Evolutionary conservation across 225 moss, liverwort and hornwort genomes (phyloP).

Genomic region (Ulota crispa): DNA sequence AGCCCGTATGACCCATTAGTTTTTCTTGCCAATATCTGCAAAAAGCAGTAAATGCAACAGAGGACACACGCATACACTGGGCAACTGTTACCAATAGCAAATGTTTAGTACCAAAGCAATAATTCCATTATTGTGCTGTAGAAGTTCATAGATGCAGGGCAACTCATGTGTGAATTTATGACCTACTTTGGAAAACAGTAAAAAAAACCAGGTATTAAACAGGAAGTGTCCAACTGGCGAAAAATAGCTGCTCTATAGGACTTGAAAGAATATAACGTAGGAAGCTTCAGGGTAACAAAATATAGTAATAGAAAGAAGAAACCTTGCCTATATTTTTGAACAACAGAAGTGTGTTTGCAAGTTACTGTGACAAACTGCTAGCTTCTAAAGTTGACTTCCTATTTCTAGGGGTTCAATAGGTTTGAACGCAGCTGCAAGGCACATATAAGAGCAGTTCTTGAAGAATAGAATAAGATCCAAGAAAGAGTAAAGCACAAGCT

Average conservation of each 20-base stretch:
- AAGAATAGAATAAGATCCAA: background rate
- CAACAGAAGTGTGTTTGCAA: background rate
- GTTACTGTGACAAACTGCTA: background rate
- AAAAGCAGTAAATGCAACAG: background rate
- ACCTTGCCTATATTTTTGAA: background rate
- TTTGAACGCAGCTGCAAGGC: background rate
- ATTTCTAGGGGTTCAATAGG: background rate
- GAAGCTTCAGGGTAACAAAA: background rate
- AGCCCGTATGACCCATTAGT: background rate
- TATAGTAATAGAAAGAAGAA: background rate
- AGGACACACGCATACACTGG: background rate
- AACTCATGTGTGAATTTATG: background rate
- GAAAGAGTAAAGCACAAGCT: background rate
- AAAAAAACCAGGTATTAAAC: background rate
- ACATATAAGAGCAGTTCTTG: constrained; percentile 3
- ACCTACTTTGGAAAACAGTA: background rate
- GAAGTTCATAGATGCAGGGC: background rate
- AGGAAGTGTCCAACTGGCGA: background rate
- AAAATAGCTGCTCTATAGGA: background rate
- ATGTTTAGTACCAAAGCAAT: background rate
- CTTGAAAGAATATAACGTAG: background rate
- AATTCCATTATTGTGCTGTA: too few relatives aligned
- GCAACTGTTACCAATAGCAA: background rate
- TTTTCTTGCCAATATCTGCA: background rate
- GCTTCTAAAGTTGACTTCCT: background rate